These are phyloP conservation scores for Dichotomopilus funicola DNA, from an alignment of 2,329 filamentous ascomycete genomes.

Conservation along the genomic window DNA sequence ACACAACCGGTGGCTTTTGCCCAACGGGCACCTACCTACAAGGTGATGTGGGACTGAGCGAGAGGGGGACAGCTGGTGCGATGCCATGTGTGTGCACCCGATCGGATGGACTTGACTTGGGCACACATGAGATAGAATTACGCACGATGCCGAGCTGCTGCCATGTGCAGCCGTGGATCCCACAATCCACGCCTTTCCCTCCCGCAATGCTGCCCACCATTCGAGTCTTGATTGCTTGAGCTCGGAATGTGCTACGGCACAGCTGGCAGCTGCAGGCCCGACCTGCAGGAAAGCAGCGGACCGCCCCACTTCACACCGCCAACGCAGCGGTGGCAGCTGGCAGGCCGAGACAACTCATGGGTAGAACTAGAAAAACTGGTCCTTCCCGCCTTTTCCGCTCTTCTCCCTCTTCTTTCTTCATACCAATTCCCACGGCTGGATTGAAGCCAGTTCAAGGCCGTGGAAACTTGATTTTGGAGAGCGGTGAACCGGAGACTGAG, in stretches of 20 bases:
- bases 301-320: slow-evolving; percentile 18
- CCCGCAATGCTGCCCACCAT: slow-evolving; percentile 4
- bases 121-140: neutral
- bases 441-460: slow-evolving; percentile 8
- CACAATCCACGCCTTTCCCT: neutral
- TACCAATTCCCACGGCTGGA: slow-evolving; percentile 2
- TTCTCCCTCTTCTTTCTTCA: neutral
- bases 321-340: slow-evolving; percentile 18
- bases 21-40: neutral
- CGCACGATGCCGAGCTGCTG: neutral
- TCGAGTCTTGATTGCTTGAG: neutral
- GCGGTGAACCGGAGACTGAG: slow-evolving; percentile 3
- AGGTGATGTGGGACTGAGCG: neutral
- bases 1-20: neutral
- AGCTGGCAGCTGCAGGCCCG: neutral
- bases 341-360: slow-evolving; percentile 9
- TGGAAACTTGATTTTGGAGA: slow-evolving; percentile 11
- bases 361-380: slow-evolving; percentile 12
- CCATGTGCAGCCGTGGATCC: neutral
- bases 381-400: slow-evolving; percentile 1
- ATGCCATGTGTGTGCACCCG: slow-evolving; percentile 2
- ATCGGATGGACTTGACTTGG: neutral
- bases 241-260: neutral
- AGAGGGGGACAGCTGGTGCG: neutral
- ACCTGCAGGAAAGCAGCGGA: slow-evolving; percentile 8